Evolutionary conservation across 805 yeast species (phyloP), one percentile per base, ranked within the genome.

Genomic region (Teunomyces funiuensis): DNA sequence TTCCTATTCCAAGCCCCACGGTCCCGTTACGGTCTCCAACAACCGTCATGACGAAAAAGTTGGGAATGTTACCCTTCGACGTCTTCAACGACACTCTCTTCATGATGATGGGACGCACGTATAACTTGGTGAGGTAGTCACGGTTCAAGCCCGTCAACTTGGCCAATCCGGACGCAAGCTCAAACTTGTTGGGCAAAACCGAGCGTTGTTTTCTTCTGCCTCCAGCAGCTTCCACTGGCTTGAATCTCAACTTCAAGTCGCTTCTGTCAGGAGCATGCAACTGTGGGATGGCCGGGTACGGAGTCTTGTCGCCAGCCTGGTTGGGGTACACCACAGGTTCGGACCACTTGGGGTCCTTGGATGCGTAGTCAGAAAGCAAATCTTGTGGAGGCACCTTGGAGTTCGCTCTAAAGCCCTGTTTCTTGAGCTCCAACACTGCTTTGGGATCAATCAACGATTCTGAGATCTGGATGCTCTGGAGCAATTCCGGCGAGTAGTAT

Each of bases 1-100:
- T 88, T 47, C 98, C 99, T 63, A 89, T 95, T 37, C 98, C 99
- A 37, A 90, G 71, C 27, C 98, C 98, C 45, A 93, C 74, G 84
- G 88, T 85, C 49, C 99, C 99, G 50, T 87, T 85, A 41, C 82
- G 77, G 65, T 93, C 96, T 36, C 99, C 99, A 11, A 86, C 97
- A 27, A 89, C 85, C 10, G 89, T 91, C 48, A 93, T 64, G 0
- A 89, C 85, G 64, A 86, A 91, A 61, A 80, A 83, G 28, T 88
- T 79, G 39, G 84, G 80, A 50, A 87, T 87, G 61, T 88, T 89
- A 61, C 97, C 97, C 71, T 88, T 87, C 28, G 88, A 82, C 2
- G 97, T 91, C 74, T 88, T 95, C 60, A 88, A 88, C 41, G 89
- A 82, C 18, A 91, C 98, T 39, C 86, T 73, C 66, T 88, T 89